phyloP scores from a whole-genome alignment of 2,329 filamentous ascomycete species.

The Monilinia vaccinii-corymbosi region DNA sequence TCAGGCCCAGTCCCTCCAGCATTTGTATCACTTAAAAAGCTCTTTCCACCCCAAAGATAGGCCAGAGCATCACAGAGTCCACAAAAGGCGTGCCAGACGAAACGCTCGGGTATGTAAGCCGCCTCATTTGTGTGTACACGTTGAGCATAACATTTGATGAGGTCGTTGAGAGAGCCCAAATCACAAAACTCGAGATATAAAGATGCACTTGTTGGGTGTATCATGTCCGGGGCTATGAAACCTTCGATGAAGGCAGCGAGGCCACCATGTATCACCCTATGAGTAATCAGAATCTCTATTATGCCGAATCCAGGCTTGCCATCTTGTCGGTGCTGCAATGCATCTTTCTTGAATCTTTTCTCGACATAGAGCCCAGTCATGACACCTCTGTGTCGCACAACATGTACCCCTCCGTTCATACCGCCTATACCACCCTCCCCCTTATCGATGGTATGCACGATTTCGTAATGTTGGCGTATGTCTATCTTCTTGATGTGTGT shows the following conservation, averaged over 20 bases:
- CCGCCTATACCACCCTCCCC: conserved; percentile 20
- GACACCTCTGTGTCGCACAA: conserved; percentile 16
- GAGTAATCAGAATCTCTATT: conserved; percentile 21
- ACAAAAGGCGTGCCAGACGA: conserved; percentile 25
- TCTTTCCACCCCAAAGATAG: conserved; percentile 19
- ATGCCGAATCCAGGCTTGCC: not conserved
- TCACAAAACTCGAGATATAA: conserved; percentile 27
- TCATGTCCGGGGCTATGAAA: conserved; percentile 13
- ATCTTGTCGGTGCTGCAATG: not conserved
- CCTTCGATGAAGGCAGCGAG: conserved; percentile 18
- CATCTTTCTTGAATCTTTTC: conserved; percentile 15
- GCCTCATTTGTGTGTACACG: conserved; percentile 2
- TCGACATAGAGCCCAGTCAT: conserved; percentile 13
- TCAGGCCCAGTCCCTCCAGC: not conserved
- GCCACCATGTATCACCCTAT: conserved; percentile 17
- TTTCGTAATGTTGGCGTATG: conserved; percentile 17
- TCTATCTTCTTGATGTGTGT: not conserved
- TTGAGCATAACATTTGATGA: conserved; percentile 17
- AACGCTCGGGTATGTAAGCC: conserved; percentile 18
- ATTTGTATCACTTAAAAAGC: conserved; percentile 6
- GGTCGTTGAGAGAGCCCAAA: conserved; percentile 20
- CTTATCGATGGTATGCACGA: conserved; percentile 21
- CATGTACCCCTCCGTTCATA: conserved; percentile 26
- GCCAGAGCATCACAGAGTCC: conserved; percentile 24
- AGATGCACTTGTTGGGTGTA: conserved; percentile 12